These are phyloP conservation scores for Talaromyces sp. DNA, from an alignment of 2,329 filamentous ascomycete genomes.

Conservation along the genomic window DNA sequence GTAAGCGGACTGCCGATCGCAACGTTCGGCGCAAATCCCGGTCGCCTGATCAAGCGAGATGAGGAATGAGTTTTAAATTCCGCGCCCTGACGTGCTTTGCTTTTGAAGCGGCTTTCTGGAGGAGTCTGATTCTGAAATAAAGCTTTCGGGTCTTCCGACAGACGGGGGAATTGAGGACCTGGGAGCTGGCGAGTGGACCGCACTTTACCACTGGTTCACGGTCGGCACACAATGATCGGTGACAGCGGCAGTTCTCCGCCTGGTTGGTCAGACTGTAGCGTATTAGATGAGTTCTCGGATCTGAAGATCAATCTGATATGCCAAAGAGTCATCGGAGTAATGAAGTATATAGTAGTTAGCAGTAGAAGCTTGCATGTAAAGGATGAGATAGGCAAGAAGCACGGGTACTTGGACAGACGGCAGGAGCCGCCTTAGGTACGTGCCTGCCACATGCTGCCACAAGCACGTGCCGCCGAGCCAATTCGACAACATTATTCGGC, in stretches of 20 bases:
- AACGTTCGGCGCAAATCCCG: slow-evolving; percentile 2
- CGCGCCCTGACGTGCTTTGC: neutral
- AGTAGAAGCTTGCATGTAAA: neutral
- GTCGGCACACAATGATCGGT: neutral
- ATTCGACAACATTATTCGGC: neutral
- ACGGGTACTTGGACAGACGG: neutral
- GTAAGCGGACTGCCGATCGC: slow-evolving; percentile 4
- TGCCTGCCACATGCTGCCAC: neutral
- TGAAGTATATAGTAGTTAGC: neutral
- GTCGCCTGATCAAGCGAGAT: neutral
- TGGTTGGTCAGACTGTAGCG: neutral
- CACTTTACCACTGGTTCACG: neutral
- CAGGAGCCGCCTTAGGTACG: neutral
- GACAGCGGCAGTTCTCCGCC: neutral
- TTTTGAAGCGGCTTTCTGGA: neutral
- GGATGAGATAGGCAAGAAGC: neutral
- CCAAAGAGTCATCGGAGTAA: neutral
- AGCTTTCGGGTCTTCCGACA: neutral
- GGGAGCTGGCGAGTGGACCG: neutral
- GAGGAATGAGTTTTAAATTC: neutral
- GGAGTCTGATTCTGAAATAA: neutral
- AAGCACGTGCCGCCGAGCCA: neutral
- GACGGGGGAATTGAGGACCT: neutral
- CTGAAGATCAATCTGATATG: neutral
- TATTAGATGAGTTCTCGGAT: neutral